Evolutionary conservation across 768 basidiomycete species (phyloP), one percentile per base, ranked within the genome.

Genomic region (Clavulina sp.): DNA sequence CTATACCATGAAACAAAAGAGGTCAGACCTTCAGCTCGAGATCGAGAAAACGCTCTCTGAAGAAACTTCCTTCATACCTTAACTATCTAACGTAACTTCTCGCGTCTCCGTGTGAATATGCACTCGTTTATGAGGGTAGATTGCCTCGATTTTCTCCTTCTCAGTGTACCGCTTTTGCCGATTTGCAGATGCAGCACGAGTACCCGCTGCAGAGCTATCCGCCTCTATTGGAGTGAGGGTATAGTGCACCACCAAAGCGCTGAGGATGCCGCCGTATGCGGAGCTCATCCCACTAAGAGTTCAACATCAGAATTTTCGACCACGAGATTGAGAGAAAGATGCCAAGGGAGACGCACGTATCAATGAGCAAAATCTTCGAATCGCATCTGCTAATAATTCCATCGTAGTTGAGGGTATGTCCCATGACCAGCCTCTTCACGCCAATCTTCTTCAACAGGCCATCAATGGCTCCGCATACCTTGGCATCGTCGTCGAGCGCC

Each of bases 281-380:
- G 84, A 84, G 3, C 88, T 91, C 48, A 93, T 92, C n/a, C 88
- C 84, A 83, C 55, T 31, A 40, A 5, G 43, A 28, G 26, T 34
- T 0, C 16, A 19, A 55, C n/a, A 54, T 54, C n/a, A 52, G 18
- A 24, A n/a, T 32, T 49, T n/a, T n/a, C 16, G 13, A 16, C 5
- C 28, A 46, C 18, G 29, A 43, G 21, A n/a, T n/a, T n/a, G n/a
- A n/a, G 34, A 18, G 24, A 18, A 21, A 44, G 33, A 26, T n/a
- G n/a, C n/a, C n/a, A n/a, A n/a, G n/a, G n/a, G 18, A 19, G 36
- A 21, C 46, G 80, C 85, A 89, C 0, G 93, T 97, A 61, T 99
- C 93, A 48, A 99, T 96, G 54, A 97, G 84, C 58, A 97, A 81
- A 41, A 96, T 77, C 59, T 84, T 89, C n/a, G 87, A 91, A 34